A percentile compares a stretch with the other conserved stretches of the same genome.
These are phyloP conservation scores for Herpetomonas samuelpessoai DNA, from an alignment of 208 protist species.

Conservation along the genomic window DNA sequence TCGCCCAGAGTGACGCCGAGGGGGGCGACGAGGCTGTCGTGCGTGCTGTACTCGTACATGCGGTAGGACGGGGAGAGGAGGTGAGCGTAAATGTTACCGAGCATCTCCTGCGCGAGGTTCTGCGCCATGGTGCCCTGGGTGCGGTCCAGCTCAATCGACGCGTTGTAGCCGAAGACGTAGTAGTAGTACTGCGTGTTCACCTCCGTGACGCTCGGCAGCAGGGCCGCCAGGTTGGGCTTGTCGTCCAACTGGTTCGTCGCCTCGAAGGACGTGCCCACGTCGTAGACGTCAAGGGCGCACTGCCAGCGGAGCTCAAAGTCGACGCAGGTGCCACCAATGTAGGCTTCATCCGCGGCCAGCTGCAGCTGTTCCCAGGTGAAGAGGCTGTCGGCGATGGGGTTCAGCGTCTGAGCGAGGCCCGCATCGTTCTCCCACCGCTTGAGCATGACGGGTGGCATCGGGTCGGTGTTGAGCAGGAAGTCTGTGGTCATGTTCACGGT, in stretches of 20 bases:
- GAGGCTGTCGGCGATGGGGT: slow-evolving; percentile 24
- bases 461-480: slow-evolving; percentile 38
- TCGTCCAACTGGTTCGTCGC: slow-evolving; percentile 19
- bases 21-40: slow-evolving; percentile 48
- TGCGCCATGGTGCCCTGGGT: slow-evolving; percentile 35
- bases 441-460: slow-evolving; percentile 26
- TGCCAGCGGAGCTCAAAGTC: slow-evolving; percentile 21
- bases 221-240: slow-evolving; percentile 23
- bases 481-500: slow-evolving; percentile 33
- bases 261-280: slow-evolving; percentile 44
- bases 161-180: slow-evolving; percentile 37
- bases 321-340: slow-evolving; percentile 27
- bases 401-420: slow-evolving; percentile 13
- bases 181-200: slow-evolving; percentile 17
- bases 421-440: slow-evolving; percentile 10
- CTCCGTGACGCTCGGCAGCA: slow-evolving; percentile 10
- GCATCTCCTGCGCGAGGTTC: slow-evolving; percentile 39
- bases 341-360: slow-evolving; percentile 31
- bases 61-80: slow-evolving; percentile 35
- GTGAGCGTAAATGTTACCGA: slow-evolving; percentile 41
- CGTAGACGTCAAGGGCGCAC: slow-evolving; percentile 37
- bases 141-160: slow-evolving; percentile 17
- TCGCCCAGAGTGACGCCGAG: slow-evolving; percentile 55
- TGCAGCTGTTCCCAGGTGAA: slow-evolving; percentile 44
- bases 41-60: slow-evolving; percentile 65